Base-by-base conservation (phyloP, 495 filamentous ascomycete genomes). In the Lophium mytilinum region DNA sequence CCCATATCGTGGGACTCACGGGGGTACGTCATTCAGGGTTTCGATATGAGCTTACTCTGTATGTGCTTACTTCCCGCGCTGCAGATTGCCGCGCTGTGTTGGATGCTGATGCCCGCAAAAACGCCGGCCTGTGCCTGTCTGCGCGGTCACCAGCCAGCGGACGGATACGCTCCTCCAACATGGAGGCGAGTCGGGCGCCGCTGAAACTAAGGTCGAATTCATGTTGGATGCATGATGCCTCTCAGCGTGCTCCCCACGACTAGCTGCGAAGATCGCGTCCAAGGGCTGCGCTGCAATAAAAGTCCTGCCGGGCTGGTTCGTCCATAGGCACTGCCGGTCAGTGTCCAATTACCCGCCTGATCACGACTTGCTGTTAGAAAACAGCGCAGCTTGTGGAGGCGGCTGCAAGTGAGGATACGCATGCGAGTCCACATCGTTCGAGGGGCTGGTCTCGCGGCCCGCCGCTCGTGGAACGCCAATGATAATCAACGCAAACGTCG, bases 11-110 rank as follows among this genome's bases (percentile, higher is more conserved):
- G 61, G 61, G 40, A 61, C 37, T 15, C 33, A 18, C 53, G 50
- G 34, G 43, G 45, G 57, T 53, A 64, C 61, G 61, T 64, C 61
- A 64, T 64, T 46, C 57, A 57, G 53, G 56, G 61, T 21, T 57
- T 57, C 10, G 14, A 33, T 18, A 48, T 48, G 19, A 30, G 24
- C 51, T 45, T 34, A 40, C 51, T 50, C 49, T 34, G 18, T 35
- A 33, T 24, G 21, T 30, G 45, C 15, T 24, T 19, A 12, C 45
- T 14, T 57, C 50, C 50, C 53, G 56, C 50, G 30, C 52, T 53
- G 47, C 52, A 63, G 45, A 54, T 55, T 57, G 49, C 53, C 53
- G 52, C 52, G 47, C 52, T 55, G 53, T 42, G 42, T 30, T 30
- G 24, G 24, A 30, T 30, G 24, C 24, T 30, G 24, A 30, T 30